Evolutionary conservation across 2,329 filamentous ascomycete species (phyloP).

Genomic region (Stagonosporopsis vannaccii): DNA sequence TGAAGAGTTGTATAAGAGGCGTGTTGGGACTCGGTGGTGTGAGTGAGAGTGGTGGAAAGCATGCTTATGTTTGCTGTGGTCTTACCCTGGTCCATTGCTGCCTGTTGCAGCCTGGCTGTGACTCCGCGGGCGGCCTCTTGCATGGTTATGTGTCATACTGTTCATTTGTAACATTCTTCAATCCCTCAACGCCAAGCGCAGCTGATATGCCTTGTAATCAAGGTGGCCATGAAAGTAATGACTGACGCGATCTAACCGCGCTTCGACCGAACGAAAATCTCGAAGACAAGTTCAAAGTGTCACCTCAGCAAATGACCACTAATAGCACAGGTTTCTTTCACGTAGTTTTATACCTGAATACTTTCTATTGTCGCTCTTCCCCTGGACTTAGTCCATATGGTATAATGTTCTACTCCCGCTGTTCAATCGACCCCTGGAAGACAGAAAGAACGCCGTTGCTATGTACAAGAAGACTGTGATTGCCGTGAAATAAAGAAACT

Average conservation of each 20-base stretch:
- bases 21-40: no score
- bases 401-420: constrained; percentile 41
- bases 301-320: neutral
- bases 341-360: neutral
- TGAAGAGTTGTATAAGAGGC: no score
- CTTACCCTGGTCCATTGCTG: no score
- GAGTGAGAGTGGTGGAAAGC: no score
- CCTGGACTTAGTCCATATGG: constrained; percentile 25
- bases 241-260: no score
- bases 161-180: no score
- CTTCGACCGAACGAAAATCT: neutral
- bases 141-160: neutral
- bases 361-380: constrained; percentile 28
- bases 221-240: no score
- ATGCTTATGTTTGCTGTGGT: no score
- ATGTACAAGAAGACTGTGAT: constrained; percentile 27
- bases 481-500: constrained; percentile 2
- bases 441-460: constrained; percentile 20
- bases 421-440: constrained; percentile 19
- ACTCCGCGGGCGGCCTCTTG: neutral
- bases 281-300: neutral
- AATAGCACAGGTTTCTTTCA: neutral
- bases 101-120: neutral
- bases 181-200: no score
- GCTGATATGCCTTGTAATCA: no score